Conservation (phyloP, 225 moss, liverwort and hornwort species). For the Marchantia polymorpha region DNA sequence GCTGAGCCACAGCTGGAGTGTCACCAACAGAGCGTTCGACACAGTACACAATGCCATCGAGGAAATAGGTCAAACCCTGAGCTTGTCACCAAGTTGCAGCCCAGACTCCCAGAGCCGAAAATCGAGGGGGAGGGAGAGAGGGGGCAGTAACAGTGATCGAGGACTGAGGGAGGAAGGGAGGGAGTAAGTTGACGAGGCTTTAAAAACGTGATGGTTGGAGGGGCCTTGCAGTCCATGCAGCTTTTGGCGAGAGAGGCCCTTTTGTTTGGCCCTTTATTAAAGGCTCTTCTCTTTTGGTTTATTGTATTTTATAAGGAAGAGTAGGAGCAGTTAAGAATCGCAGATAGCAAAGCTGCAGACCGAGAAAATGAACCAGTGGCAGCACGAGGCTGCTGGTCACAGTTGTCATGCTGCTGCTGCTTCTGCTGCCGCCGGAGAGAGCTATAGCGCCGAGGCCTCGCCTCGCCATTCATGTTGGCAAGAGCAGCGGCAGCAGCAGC, state of each 20-base stretch:
- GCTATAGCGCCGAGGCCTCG: not conserved
- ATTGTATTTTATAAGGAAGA: not conserved
- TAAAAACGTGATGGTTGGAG: too few species aligned
- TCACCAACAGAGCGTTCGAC: not conserved
- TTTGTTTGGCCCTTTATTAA: not conserved
- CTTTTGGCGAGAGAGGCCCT: not conserved
- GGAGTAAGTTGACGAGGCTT: too few species aligned
- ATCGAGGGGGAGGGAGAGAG: too few species aligned
- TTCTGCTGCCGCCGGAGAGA: not conserved
- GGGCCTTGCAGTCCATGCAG: not conserved
- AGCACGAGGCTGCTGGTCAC: not conserved
- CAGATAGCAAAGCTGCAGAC: not conserved
- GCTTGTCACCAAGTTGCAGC: too few species aligned
- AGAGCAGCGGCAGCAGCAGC: too few species aligned
- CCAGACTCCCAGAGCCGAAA: too few species aligned
- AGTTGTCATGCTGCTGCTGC: not conserved
- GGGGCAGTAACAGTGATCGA: too few species aligned
- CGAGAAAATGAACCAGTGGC: not conserved
- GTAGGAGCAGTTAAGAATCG: not conserved
- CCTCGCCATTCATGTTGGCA: not conserved
- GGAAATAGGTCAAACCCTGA: not conserved
- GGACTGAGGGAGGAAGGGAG: too few species aligned
- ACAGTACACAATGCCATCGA: not conserved
- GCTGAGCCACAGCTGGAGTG: too few species aligned
- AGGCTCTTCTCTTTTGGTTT: not conserved